Percentiles rank a stretch among this genome's conserved stretches.
These are phyloP conservation scores for Yamadazyma scolyti DNA, from an alignment of 805 yeast genomes.

Conservation along the genomic window DNA sequence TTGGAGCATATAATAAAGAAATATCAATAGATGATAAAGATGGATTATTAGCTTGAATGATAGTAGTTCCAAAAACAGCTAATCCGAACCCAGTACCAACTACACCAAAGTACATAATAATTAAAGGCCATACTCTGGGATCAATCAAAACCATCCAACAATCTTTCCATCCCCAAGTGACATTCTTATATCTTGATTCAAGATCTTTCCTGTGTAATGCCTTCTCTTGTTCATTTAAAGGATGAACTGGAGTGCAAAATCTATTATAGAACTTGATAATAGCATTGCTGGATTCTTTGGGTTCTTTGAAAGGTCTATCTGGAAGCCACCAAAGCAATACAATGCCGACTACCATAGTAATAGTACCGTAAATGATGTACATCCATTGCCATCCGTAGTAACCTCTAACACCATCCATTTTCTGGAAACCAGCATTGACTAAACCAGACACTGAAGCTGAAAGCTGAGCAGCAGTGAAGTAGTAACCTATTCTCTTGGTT, in stretches of 20 bases:
- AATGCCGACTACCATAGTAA: constrained; percentile 64
- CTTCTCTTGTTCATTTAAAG: constrained; percentile 53
- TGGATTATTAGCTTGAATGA: constrained; percentile 65
- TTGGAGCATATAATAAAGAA: constrained; percentile 79
- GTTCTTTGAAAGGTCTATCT: constrained; percentile 52
- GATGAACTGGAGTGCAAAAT: constrained; percentile 34
- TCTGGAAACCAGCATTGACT: constrained; percentile 84
- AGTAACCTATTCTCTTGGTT: constrained; percentile 79
- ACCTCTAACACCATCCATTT: constrained; percentile 69
- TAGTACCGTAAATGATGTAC: constrained; percentile 70
- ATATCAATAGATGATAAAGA: constrained; percentile 60
- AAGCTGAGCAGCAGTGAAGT: constrained; percentile 89
- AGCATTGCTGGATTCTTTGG: constrained; percentile 10
- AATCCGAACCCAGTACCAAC: constrained; percentile 89
- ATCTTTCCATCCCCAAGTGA: constrained; percentile 59
- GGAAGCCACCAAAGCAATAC: constrained; percentile 81
- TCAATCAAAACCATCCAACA: constrained; percentile 55
- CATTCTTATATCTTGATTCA: constrained; percentile 43
- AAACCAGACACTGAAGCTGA: constrained; percentile 87
- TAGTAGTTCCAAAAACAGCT: constrained; percentile 80
- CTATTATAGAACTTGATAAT: constrained; percentile 17
- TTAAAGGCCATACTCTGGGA: constrained; percentile 70
- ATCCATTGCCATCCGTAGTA: constrained; percentile 85
- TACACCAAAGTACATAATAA: constrained; percentile 88
- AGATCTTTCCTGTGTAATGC: constrained; percentile 59